phyloP scores from a whole-genome alignment of 2,329 filamentous ascomycete species.

The Monosporascus sp. region DNA sequence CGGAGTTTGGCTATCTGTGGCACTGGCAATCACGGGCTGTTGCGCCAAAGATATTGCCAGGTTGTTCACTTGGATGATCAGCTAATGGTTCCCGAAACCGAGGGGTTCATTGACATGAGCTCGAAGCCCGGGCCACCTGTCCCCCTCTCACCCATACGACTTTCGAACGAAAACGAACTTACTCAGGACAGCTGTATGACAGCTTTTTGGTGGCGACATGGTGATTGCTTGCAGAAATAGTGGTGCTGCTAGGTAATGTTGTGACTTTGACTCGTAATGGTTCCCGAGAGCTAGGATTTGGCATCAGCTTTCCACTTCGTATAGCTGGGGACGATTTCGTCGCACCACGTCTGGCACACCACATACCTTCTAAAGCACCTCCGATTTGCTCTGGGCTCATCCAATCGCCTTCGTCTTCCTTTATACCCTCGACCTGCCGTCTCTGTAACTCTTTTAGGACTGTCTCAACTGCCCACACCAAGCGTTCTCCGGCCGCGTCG shows the following conservation, averaged over 20 bases:
- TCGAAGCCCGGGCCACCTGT: no score
- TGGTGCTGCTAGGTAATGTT: constrained; percentile 77
- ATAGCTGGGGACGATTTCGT: background rate
- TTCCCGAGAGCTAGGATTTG: constrained; percentile 58
- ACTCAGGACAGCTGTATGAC: constrained; percentile 77
- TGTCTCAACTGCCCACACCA: constrained; percentile 79
- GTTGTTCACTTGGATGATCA: constrained; percentile 63
- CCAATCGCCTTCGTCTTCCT: constrained; percentile 66
- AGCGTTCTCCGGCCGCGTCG: constrained; percentile 66
- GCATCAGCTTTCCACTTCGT: constrained; percentile 16
- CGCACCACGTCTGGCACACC: constrained; percentile 5
- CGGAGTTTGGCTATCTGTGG: constrained; percentile 23
- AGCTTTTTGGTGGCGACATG: constrained; percentile 56
- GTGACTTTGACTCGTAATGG: constrained; percentile 67
- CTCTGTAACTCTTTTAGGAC: constrained; percentile 68
- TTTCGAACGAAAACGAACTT: constrained; percentile 28
- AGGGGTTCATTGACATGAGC: background rate
- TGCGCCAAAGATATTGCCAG: constrained; percentile 69
- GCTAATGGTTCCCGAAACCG: constrained; percentile 6
- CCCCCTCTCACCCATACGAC: no score
- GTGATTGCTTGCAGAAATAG: constrained; percentile 81
- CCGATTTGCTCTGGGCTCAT: constrained; percentile 66
- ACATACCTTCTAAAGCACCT: constrained; percentile 62
- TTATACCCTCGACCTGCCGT: constrained; percentile 61
- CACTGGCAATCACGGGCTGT: constrained; percentile 41